phyloP scores from a whole-genome alignment of 768 basidiomycete species.

The Scleroderma citrinum region DNA sequence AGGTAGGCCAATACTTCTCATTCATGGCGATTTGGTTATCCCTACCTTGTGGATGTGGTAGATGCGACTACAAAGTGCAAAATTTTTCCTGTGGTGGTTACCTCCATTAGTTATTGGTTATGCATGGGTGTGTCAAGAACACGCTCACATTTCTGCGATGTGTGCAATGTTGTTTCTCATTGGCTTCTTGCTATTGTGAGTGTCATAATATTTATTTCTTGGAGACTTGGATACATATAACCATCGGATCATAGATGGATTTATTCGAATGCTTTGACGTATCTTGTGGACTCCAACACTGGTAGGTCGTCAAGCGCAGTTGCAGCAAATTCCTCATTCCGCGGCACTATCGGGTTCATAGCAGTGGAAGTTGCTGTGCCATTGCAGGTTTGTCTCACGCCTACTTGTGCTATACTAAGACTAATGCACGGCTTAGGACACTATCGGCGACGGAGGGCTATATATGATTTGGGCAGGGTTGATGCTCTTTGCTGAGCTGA shows the following conservation, averaged over 20 bases:
- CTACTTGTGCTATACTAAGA: background rate
- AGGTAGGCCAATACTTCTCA: constrained; percentile 38
- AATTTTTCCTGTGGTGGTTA: constrained; percentile 43
- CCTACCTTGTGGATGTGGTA: constrained; percentile 23
- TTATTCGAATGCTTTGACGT: constrained; percentile 71
- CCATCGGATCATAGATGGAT: constrained; percentile 45
- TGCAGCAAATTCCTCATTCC: constrained; percentile 70
- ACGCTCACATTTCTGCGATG: constrained; percentile 60
- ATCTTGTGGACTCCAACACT: constrained; percentile 82
- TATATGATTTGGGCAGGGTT: constrained; percentile 66
- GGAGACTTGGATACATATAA: too few species aligned
- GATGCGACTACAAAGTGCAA: constrained; percentile 73
- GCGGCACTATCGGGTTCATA: constrained; percentile 63
- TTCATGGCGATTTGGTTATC: background rate
- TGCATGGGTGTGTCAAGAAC: constrained; percentile 69
- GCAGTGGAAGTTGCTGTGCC: constrained; percentile 74
- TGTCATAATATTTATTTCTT: background rate
- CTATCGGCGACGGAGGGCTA: constrained; percentile 78
- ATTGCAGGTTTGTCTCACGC: constrained; percentile 39
- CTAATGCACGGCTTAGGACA: constrained; percentile 38
- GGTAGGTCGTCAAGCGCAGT: constrained; percentile 76
- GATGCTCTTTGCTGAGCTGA: constrained; percentile 44
- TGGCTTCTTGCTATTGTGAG: constrained; percentile 73
- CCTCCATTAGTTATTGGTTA: constrained; percentile 63
- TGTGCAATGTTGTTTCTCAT: constrained; percentile 69